These are phyloP conservation scores for Fusarium multiceps DNA, from an alignment of 2,329 filamentous ascomycete species.

Conservation along the genomic window DNA sequence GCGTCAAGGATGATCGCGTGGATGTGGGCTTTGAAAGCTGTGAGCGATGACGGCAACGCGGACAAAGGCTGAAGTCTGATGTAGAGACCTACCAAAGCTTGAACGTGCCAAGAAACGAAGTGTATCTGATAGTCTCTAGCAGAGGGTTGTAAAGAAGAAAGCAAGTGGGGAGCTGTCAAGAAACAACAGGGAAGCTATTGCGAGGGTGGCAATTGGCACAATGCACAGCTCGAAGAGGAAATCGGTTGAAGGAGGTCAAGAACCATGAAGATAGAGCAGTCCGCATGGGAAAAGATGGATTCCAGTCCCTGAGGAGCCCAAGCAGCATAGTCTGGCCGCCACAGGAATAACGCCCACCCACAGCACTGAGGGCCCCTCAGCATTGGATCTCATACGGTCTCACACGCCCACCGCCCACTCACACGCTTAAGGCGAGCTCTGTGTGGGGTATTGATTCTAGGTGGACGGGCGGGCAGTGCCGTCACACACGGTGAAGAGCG, in stretches of 20 bases:
- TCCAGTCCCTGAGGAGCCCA: conserved; percentile 43
- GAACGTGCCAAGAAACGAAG: conserved; percentile 31
- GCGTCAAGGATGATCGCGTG: conserved; percentile 39
- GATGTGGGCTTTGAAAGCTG: conserved; percentile 29
- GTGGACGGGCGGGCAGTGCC: conserved; percentile 44
- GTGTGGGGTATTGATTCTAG: conserved; percentile 45
- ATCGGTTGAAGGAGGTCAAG: conserved; percentile 40
- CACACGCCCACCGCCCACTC: conserved; percentile 40
- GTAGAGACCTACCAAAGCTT: conserved; percentile 44
- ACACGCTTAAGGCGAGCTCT: conserved; percentile 44
- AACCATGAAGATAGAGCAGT: conserved; percentile 36
- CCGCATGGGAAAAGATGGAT: conserved; percentile 46
- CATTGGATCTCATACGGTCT: conserved; percentile 23
- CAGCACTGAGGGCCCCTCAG: conserved; percentile 36
- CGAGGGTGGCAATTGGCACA: conserved; percentile 28
- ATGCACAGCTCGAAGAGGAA: conserved; percentile 29
- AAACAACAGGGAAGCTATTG: conserved; percentile 34
- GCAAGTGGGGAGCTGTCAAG: conserved; percentile 27
- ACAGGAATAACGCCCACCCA: conserved; percentile 43
- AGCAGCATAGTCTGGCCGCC: conserved; percentile 40
- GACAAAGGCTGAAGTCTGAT: conserved; percentile 39
- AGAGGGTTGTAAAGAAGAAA: conserved; percentile 28
- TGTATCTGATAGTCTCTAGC: conserved; percentile 14
- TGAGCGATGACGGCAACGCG: conserved; percentile 43
- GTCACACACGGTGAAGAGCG: conserved; percentile 43